Evolutionary conservation across 192 early-diverging fungal species (phyloP), one percentile per base, ranked within the genome.

Genomic region (Geosiphon pyriformis): DNA sequence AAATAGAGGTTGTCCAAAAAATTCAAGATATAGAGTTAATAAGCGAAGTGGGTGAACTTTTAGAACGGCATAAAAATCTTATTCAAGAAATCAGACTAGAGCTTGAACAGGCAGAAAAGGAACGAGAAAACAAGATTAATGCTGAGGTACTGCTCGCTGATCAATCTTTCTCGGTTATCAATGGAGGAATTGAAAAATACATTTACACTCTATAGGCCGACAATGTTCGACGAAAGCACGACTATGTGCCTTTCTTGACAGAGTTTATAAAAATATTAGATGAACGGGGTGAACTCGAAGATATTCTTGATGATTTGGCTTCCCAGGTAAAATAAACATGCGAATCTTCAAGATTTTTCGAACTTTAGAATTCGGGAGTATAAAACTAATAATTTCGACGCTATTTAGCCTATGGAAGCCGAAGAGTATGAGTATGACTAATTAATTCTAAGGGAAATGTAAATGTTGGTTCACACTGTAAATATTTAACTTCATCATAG

Each of bases 141-240:
- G 52, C 20, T 12, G 20, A 54, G 52, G 26, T 54, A 23, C 6
- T 12, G 26, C 17, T 1, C 1, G 26, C 23, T 26, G 37, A 49
- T 42, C 30, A 25, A 51, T 23, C 3, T 63, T n/a, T 20, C 0
- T 26, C 12, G 18, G 10, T 11, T 42, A n/a, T n/a, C n/a, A n/a
- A n/a, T n/a, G n/a, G n/a, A n/a, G n/a, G n/a, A n/a, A n/a, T n/a
- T n/a, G n/a, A n/a, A n/a, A n/a, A n/a, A n/a, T n/a, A n/a, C n/a
- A n/a, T n/a, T n/a, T n/a, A n/a, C n/a, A n/a, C n/a, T n/a, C n/a
- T 63, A 29, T 50, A 63, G 61, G 27, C 27, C 20, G 61, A 63
- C 15, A 46, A 49, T 10, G 1, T 51, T 25, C 32, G 61, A 6
- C 32, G 61, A 26, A 35, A 48, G n/a, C n/a, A 51, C 23, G 29